A percentile compares a stretch with the other conserved stretches of the same genome.
Evolutionary conservation across 108 stramenopile species (phyloP).

Genomic region (Skeletonema grethae): DNA sequence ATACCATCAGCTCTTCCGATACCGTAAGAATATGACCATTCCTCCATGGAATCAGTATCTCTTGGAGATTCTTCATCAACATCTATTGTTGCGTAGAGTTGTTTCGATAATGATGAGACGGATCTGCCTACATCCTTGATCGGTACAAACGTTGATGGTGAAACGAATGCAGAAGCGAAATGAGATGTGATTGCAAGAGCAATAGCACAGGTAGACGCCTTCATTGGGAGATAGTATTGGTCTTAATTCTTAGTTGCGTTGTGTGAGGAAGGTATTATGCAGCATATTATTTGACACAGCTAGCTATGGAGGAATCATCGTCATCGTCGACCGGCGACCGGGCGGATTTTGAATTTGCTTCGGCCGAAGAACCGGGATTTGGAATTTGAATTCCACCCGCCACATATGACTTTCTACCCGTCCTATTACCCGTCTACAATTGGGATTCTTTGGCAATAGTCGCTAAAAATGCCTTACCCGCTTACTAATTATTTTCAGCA

Average conservation of each 20-base stretch:
- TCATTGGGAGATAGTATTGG: neutral
- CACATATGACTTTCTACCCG: neutral
- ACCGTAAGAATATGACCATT: constrained; percentile 50
- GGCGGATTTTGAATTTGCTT: neutral
- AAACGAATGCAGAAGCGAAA: neutral
- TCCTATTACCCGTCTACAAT: neutral
- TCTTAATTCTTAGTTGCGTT: neutral
- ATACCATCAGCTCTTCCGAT: constrained; percentile 51
- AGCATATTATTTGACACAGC: too few relatives aligned
- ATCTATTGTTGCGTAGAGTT: constrained; percentile 22
- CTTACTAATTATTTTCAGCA: constrained; percentile 1
- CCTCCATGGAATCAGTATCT: constrained; percentile 44
- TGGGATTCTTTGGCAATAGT: neutral
- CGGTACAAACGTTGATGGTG: neutral
- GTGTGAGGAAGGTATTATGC: too few relatives aligned
- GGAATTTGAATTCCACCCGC: neutral
- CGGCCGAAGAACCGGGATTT: neutral
- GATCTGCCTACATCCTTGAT: neutral
- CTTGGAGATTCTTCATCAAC: constrained; percentile 34
- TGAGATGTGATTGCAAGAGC: neutral
- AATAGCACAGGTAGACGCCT: neutral
- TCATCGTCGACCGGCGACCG: too few relatives aligned
- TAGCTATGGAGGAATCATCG: too few relatives aligned
- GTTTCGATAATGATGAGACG: neutral
- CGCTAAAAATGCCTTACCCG: neutral